Evolutionary conservation across 768 basidiomycete genomes (phyloP).

Genomic region (Fomitopsis pulvina): DNA sequence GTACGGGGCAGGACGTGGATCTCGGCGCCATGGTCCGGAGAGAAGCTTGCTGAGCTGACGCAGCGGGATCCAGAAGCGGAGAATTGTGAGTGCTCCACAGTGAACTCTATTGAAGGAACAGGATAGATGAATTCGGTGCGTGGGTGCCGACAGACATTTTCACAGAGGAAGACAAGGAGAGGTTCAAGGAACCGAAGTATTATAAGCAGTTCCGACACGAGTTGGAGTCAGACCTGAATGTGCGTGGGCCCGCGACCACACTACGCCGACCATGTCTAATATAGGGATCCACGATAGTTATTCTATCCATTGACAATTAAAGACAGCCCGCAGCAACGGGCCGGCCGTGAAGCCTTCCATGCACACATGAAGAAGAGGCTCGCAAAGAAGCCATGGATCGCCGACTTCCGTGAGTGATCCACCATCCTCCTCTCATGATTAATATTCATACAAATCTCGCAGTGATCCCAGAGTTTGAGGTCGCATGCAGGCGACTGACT

Average conservation of each 20-base stretch:
- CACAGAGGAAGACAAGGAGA: slow-evolving; percentile 44
- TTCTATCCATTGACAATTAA: slow-evolving; percentile 30
- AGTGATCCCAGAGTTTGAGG: slow-evolving; percentile 55
- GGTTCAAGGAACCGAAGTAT: slow-evolving; percentile 40
- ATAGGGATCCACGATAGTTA: slow-evolving; percentile 26
- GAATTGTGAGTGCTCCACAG: slow-evolving; percentile 39
- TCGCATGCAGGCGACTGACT: slow-evolving; percentile 55
- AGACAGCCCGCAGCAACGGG: slow-evolving; percentile 32
- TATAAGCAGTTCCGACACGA: slow-evolving; percentile 43
- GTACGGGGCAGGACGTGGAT: slow-evolving; percentile 59
- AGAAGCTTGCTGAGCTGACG: slow-evolving; percentile 34
- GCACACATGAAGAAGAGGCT: slow-evolving; percentile 44
- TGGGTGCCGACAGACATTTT: slow-evolving; percentile 33
- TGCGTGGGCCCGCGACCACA: slow-evolving; percentile 18
- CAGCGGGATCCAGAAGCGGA: slow-evolving; percentile 28
- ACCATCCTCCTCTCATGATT: background rate
- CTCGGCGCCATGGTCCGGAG: slow-evolving; percentile 36
- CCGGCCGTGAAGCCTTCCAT: slow-evolving; percentile 30
- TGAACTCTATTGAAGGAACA: slow-evolving; percentile 13
- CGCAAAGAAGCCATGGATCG: slow-evolving; percentile 53
- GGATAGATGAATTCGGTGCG: background rate
- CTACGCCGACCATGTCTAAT: background rate
- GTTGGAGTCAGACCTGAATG: slow-evolving; percentile 45
- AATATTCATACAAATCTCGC: background rate
- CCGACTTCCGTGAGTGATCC: slow-evolving; percentile 38